phyloP scores from a whole-genome alignment of 352 stramenopile species.

The Pythium sp. region DNA sequence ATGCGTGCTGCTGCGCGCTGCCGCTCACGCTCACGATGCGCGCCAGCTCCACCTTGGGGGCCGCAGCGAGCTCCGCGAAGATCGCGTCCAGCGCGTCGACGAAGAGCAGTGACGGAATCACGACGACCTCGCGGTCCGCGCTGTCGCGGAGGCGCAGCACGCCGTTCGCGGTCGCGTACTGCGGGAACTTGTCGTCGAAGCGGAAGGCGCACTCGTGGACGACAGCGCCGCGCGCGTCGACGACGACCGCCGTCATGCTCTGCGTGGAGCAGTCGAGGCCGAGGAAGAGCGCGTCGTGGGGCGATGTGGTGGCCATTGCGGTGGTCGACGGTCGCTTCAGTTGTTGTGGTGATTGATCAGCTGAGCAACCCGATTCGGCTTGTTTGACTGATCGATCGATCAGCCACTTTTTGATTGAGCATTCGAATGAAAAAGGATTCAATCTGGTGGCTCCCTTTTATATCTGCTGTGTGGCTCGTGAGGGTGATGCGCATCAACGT shows the following conservation, averaged over 20 bases:
- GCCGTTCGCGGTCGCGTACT: slow-evolving; percentile 65
- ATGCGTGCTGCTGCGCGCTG: slow-evolving; percentile 83
- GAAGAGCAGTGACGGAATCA: slow-evolving; percentile 75
- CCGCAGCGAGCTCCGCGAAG: slow-evolving; percentile 38
- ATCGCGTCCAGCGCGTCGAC: slow-evolving; percentile 76
- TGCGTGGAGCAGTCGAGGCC: slow-evolving; percentile 85
- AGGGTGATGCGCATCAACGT: too few relatives aligned
- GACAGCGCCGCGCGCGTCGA: slow-evolving; percentile 33
- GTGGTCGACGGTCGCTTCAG: neutral
- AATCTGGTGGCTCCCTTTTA: too few relatives aligned
- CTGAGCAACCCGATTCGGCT: too few relatives aligned
- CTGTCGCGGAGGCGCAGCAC: slow-evolving; percentile 43
- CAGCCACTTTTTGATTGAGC: neutral
- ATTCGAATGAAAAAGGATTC: neutral
- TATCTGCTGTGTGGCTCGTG: too few relatives aligned
- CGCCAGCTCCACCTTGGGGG: slow-evolving; percentile 27
- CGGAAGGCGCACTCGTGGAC: slow-evolving; percentile 59
- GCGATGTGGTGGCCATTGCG: neutral
- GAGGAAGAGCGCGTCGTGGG: slow-evolving; percentile 39
- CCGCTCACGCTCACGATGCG: slow-evolving; percentile 64
- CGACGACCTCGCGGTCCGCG: slow-evolving; percentile 33
- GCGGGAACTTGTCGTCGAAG: slow-evolving; percentile 66
- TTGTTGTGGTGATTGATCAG: too few relatives aligned
- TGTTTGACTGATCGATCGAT: too few relatives aligned
- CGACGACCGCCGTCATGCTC: slow-evolving; percentile 75